Evolutionary conservation across 768 basidiomycete genomes (phyloP).

Genomic region (Pleurotus tuoliensis): DNA sequence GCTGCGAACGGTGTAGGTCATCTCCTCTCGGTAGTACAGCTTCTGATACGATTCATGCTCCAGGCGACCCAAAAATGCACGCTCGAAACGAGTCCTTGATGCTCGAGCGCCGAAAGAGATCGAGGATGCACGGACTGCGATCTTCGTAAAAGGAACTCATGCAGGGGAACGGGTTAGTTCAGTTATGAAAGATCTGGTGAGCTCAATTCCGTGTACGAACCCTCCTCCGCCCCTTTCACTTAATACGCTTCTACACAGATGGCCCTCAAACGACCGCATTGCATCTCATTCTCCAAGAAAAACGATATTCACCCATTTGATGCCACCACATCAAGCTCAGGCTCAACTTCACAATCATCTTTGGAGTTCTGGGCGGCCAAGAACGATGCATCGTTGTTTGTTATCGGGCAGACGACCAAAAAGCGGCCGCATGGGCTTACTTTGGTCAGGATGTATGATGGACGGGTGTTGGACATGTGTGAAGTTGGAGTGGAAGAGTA

Average conservation of each 20-base stretch:
- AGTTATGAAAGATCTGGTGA: conserved; percentile 87
- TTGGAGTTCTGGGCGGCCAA: conserved; percentile 92
- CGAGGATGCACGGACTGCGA: conserved; percentile 80
- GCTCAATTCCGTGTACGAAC: conserved; percentile 20
- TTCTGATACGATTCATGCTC: background rate
- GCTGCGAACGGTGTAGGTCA: conserved; percentile 16
- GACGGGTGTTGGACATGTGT: conserved; percentile 87
- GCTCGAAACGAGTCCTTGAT: conserved; percentile 85
- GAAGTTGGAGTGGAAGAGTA: conserved; percentile 88
- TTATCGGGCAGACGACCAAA: conserved; percentile 89
- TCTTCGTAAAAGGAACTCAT: conserved; percentile 89
- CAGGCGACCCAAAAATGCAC: conserved; percentile 93
- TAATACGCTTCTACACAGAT: conserved; percentile 50
- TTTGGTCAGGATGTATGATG: conserved; percentile 84
- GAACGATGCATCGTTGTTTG: conserved; percentile 91
- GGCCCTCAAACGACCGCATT: conserved; percentile 88
- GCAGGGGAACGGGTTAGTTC: conserved; percentile 75
- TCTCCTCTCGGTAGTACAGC: background rate
- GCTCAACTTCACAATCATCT: conserved; percentile 43
- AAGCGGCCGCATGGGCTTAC: conserved; percentile 88
- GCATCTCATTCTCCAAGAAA: conserved; percentile 92
- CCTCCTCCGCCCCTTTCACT: background rate
- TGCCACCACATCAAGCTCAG: conserved; percentile 30
- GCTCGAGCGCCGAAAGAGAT: conserved; percentile 87
- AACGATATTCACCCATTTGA: conserved; percentile 92